phyloP scores from a whole-genome alignment of 1,284 basidiomycete genomes.

The Phlebopus sp. region DNA sequence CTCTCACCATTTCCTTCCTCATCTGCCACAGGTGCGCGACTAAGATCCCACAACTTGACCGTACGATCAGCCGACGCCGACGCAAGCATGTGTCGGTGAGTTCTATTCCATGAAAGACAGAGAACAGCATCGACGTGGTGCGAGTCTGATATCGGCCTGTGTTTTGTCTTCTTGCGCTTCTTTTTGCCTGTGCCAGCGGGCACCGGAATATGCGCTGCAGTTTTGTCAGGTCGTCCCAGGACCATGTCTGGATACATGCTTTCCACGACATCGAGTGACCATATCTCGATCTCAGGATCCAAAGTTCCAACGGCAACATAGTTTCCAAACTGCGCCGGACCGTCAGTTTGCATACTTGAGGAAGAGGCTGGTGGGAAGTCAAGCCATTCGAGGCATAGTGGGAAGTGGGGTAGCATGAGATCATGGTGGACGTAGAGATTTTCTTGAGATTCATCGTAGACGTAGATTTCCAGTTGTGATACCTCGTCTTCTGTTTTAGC shows the following conservation, averaged over 20 bases:
- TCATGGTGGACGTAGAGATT: slow-evolving; percentile 98
- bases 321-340: slow-evolving; percentile 62
- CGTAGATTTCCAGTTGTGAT: slow-evolving; percentile 92
- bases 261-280: slow-evolving; percentile 93
- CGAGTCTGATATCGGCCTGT: slow-evolving; percentile 61
- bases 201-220: slow-evolving; percentile 74
- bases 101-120: slow-evolving; percentile 87
- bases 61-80: slow-evolving; percentile 94
- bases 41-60: slow-evolving; percentile 97
- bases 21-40: slow-evolving; percentile 56
- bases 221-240: slow-evolving; percentile 85
- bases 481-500: slow-evolving; percentile 98
- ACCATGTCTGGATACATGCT: slow-evolving; percentile 93
- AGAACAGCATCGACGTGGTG: slow-evolving; percentile 96
- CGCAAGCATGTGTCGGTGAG: slow-evolving; percentile 87
- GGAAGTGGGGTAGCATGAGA: slow-evolving; percentile 95
- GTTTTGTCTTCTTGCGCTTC: slow-evolving; percentile 87
- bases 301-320: slow-evolving; percentile 97
- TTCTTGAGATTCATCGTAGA: slow-evolving; percentile 90
- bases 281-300: slow-evolving; percentile 98
- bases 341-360: slow-evolving; percentile 12
- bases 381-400: slow-evolving; percentile 98
- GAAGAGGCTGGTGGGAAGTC: slow-evolving; percentile 78
- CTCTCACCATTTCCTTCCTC: slow-evolving; percentile 43
- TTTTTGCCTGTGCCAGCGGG: slow-evolving; percentile 88